phyloP scores from a whole-genome alignment of 2,329 filamentous ascomycete species.

The Keithomyces neogunnii region DNA sequence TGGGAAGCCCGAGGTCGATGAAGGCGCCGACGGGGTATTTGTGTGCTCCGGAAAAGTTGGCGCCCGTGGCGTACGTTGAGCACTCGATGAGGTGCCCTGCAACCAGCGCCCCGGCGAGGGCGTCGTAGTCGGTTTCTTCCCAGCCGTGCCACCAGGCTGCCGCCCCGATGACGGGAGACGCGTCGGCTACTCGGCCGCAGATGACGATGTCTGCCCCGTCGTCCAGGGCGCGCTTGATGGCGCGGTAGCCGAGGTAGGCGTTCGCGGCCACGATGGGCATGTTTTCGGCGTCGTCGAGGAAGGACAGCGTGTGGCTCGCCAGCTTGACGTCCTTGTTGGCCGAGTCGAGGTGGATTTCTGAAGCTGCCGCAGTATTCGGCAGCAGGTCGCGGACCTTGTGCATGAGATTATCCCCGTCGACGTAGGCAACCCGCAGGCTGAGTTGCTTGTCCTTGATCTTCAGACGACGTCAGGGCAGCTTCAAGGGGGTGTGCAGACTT shows the following conservation, averaged over 20 bases:
- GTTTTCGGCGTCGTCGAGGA: conserved; percentile 10
- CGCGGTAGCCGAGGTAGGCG: conserved; percentile 42
- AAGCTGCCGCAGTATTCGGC: neutral
- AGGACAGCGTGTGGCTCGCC: conserved; percentile 9
- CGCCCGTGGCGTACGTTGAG: conserved; percentile 40
- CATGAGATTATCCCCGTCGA: conserved; percentile 29
- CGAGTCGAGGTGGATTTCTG: conserved; percentile 16
- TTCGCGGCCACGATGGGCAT: conserved; percentile 25
- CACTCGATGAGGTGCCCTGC: conserved; percentile 44
- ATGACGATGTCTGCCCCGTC: conserved; percentile 32
- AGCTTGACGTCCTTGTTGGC: conserved; percentile 12
- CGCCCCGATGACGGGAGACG: conserved; percentile 40
- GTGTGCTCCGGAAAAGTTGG: conserved; percentile 38
- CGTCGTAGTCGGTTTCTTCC: conserved; percentile 33
- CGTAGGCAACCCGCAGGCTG: conserved; percentile 26
- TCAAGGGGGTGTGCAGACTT: neutral
- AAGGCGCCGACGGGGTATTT: conserved; percentile 12
- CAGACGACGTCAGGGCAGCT: neutral
- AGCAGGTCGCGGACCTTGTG: conserved; percentile 9
- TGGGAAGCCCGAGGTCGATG: conserved; percentile 34
- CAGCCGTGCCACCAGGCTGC: conserved; percentile 45
- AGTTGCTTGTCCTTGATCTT: conserved; percentile 17
- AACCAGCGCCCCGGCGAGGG: conserved; percentile 35
- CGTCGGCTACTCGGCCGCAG: conserved; percentile 34
- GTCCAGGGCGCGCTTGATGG: conserved; percentile 28